Evolutionary conservation across 768 basidiomycete species (phyloP), one percentile per base, ranked within the genome.

Genomic region (Multifurca ochricompacta): DNA sequence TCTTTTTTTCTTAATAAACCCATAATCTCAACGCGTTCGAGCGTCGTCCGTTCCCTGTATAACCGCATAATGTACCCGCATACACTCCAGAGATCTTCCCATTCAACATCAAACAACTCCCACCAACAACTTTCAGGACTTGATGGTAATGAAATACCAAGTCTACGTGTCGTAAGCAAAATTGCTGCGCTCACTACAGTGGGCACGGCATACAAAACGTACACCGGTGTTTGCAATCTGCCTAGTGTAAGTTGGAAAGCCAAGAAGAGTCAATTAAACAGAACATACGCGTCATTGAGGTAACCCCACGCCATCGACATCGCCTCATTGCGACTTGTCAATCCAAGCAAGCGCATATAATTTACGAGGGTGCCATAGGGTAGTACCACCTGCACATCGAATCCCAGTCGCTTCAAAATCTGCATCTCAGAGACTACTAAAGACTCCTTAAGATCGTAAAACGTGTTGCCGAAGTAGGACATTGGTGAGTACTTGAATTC

Each of bases 391-490:
- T 90, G 85, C 36, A 95, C 90, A 64, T 97, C 89, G 72, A 98
- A 99, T 1, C 91, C 95, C 10, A 99, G 77, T 21, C 95, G 79
- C 69, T 99, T 99, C 60, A 99, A 76, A 19, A 98, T 79, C 67
- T 99, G 96, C 91, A 98, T 98, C 70, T 99, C 96, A 2, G 87
- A 83, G 13, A 94, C 86, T 19, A 97, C 91, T 45, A 97, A 74
- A 6, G 88, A 85, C 65, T 99, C 96, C 66, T 95, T 97, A 68
- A 91, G 76, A 58, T 94, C 90, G 72, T 97, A 97, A 65, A 95
- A 98, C 2, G 82, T 84, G 63, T 77, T 78, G 13, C 88, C 83
- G 67, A 90, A 93, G 70, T 92, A 94, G 16, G 87, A 83, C 89
- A 92, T 94, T 11, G 91, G 85, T 3, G 76, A 70, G 69, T 93